These are phyloP conservation scores for button mushroom (Agaricus bisporus) DNA, from an alignment of 768 basidiomycete genomes.

Conservation along the genomic window DNA sequence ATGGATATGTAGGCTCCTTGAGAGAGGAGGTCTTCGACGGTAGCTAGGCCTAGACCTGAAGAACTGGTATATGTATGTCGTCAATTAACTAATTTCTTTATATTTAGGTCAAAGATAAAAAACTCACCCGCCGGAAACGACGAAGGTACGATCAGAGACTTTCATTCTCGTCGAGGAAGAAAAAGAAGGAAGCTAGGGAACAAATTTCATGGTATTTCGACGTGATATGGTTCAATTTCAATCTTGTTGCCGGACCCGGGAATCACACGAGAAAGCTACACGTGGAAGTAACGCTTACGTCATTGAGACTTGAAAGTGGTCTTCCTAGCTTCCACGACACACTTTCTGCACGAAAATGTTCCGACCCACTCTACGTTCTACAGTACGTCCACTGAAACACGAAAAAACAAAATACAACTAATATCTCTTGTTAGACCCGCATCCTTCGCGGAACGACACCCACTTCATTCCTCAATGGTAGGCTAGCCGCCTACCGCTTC, in stretches of 20 bases:
- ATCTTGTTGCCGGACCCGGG: too few relatives aligned
- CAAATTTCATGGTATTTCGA: neutral
- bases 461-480: constrained; percentile 20
- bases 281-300: constrained; percentile 16
- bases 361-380: constrained; percentile 36
- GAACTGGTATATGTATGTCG: constrained; percentile 28
- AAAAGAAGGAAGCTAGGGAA: neutral
- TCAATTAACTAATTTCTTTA: neutral
- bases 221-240: too few relatives aligned
- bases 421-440: constrained; percentile 9
- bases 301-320: constrained; percentile 1
- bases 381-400: constrained; percentile 27
- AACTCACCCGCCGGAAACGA: constrained; percentile 52
- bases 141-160: constrained; percentile 44
- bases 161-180: constrained; percentile 29
- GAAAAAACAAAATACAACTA: neutral
- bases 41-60: constrained; percentile 52
- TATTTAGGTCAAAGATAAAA: neutral
- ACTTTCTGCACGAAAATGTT: constrained; percentile 28
- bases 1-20: constrained; percentile 43
- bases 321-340: neutral
- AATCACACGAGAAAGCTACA: neutral
- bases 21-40: constrained; percentile 38
- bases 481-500: constrained; percentile 34
- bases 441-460: constrained; percentile 24